phyloP scores from a whole-genome alignment of 129 eudicot genomes.

The Flaveria linearis region DNA sequence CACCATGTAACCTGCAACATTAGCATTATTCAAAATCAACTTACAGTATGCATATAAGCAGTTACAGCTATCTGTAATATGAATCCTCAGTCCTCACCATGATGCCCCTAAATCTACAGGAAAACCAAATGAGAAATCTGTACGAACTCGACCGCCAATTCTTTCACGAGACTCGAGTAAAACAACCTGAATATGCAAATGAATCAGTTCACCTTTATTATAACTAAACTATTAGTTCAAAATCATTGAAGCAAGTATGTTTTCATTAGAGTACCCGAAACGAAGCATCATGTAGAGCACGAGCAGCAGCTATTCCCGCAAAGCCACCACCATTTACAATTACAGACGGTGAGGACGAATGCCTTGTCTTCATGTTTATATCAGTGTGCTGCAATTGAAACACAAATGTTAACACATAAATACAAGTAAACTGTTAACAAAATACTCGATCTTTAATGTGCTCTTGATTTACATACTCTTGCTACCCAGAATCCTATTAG shows the following conservation, averaged over 20 bases:
- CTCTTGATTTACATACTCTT: too few species aligned
- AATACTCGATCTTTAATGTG: too few species aligned
- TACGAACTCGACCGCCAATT: constrained; percentile 92
- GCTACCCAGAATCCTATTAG: too few species aligned
- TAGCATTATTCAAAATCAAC: neutral
- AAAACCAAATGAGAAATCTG: constrained; percentile 92
- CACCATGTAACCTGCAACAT: constrained; percentile 90
- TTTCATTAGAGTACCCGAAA: constrained; percentile 54
- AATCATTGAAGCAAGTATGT: neutral
- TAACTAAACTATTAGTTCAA: neutral
- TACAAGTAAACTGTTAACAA: neutral
- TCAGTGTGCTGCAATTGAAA: constrained; percentile 44
- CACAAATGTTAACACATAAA: constrained; percentile 1
- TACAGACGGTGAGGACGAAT: constrained; percentile 66
- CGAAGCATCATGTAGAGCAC: constrained; percentile 88
- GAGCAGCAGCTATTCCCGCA: constrained; percentile 94
- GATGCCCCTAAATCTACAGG: constrained; percentile 97
- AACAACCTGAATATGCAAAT: constrained; percentile 50
- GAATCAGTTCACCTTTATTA: neutral
- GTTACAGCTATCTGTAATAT: neutral
- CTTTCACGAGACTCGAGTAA: constrained; percentile 92
- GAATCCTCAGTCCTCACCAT: constrained; percentile 48
- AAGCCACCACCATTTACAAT: constrained; percentile 81
- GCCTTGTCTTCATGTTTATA: constrained; percentile 43
- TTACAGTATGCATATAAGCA: neutral